phyloP scores from a whole-genome alignment of 169 alveolate genomes.

The Toxoplasma gondii region DNA sequence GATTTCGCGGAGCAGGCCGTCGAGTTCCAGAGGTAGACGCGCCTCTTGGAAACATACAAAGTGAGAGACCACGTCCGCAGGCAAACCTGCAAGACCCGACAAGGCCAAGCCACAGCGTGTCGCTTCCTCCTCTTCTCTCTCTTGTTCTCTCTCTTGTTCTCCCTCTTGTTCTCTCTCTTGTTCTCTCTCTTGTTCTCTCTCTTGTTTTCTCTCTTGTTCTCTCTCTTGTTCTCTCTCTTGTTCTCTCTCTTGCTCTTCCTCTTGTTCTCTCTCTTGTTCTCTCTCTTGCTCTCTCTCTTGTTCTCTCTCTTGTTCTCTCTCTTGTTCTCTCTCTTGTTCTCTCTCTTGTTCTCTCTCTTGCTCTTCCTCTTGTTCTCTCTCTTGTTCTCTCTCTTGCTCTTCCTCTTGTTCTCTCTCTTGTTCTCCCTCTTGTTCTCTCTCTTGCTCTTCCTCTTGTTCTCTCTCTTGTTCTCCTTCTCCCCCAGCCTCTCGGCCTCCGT shows the following conservation, averaged over 20 bases:
- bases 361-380: background rate
- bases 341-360: background rate
- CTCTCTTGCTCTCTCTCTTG: too few species aligned
- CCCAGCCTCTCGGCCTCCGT: background rate
- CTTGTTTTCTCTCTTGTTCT: background rate
- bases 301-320: too few species aligned
- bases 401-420: conserved; percentile 4
- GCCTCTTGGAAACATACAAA: background rate
- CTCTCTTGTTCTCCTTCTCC: background rate
- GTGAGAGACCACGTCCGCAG: background rate
- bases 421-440: background rate
- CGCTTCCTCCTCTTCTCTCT: background rate
- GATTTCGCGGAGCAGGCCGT: background rate
- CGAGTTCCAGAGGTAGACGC: background rate
- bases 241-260: background rate
- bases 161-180: background rate
- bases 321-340: too few species aligned
- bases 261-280: background rate
- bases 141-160: background rate
- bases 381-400: background rate
- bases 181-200: background rate
- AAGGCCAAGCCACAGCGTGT: background rate
- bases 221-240: background rate
- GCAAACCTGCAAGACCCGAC: background rate
- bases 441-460: background rate